Conservation (phyloP, 23 red algal species). For the Gracilaria caudata region DNA sequence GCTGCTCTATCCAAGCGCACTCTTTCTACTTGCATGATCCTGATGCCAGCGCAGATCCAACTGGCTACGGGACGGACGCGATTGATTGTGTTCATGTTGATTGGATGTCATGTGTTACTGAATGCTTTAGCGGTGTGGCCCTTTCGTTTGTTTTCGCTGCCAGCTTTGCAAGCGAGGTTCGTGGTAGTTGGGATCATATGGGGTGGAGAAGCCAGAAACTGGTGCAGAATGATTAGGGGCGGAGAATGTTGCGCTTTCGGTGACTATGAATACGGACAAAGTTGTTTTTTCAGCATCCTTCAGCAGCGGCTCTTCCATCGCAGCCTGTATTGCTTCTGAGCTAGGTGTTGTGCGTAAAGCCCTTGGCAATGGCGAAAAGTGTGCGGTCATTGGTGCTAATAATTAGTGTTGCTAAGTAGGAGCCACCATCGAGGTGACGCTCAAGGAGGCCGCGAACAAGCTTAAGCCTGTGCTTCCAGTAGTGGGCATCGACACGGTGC, state of each 20-base stretch:
- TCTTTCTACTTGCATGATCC: conserved; percentile 74
- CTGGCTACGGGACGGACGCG: conserved; percentile 31
- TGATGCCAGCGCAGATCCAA: conserved; percentile 53
- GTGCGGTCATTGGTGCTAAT: conserved; percentile 56
- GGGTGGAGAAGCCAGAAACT: conserved; percentile 85
- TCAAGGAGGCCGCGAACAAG: conserved; percentile 12
- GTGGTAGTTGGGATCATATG: conserved; percentile 78
- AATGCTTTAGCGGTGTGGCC: conserved; percentile 46
- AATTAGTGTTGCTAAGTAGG: conserved; percentile 64
- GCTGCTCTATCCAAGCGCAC: conserved; percentile 52
- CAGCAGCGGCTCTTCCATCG: conserved; percentile 41
- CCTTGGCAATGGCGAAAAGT: conserved; percentile 52
- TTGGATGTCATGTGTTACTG: conserved; percentile 80
- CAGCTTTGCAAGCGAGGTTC: conserved; percentile 46
- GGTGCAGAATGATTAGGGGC: conserved; percentile 74
- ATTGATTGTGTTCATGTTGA: conserved; percentile 33
- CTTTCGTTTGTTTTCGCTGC: conserved; percentile 9
- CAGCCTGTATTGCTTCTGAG: conserved; percentile 53
- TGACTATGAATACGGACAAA: conserved; percentile 77
- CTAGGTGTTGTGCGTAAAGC: conserved; percentile 33
- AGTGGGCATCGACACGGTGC: conserved; percentile 53
- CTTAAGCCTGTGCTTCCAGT: conserved; percentile 52
- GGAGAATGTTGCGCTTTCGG: conserved; percentile 78
- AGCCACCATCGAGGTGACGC: conserved; percentile 7
- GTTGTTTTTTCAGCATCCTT: conserved; percentile 40